A percentile compares a stretch with the other conserved stretches of the same genome.
These are phyloP conservation scores for Phytopythium kandeliae DNA, from an alignment of 352 stramenopile genomes.

Conservation along the genomic window DNA sequence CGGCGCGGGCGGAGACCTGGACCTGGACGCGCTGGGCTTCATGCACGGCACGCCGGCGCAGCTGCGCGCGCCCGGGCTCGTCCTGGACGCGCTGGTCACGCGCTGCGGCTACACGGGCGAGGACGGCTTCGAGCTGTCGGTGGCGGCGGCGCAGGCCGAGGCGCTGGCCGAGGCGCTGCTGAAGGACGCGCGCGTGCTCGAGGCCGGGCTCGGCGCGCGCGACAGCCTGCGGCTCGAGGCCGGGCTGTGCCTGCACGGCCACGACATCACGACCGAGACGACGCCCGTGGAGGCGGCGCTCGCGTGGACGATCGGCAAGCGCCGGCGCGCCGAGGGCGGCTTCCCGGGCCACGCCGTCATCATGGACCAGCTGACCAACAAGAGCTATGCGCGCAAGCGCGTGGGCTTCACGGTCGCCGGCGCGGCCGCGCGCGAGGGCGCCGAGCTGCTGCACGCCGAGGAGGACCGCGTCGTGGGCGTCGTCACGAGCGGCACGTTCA, in stretches of 20 bases:
- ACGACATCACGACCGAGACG: conserved; percentile 95
- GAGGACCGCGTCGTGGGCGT: conserved; percentile 76
- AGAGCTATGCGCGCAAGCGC: conserved; percentile 91
- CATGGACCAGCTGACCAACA: conserved; percentile 93
- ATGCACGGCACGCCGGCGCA: conserved; percentile 93
- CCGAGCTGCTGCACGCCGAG: conserved; percentile 89
- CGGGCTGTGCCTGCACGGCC: conserved; percentile 97
- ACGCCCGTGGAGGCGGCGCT: conserved; percentile 94
- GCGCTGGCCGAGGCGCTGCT: conserved; percentile 56
- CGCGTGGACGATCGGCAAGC: conserved; percentile 91
- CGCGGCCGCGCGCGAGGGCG: conserved; percentile 89
- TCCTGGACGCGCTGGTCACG: conserved; percentile 88
- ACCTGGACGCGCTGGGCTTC: conserved; percentile 90
- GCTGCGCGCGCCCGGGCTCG: conserved; percentile 49
- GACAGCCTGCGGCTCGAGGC: conserved; percentile 97
- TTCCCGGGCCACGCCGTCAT: conserved; percentile 96
- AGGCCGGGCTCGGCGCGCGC: conserved; percentile 92
- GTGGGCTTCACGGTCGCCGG: conserved; percentile 96
- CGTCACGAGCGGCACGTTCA: conserved; percentile 97
- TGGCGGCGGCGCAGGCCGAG: conserved; percentile 52
- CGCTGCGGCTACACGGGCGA: conserved; percentile 99
- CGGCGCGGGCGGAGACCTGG: too few relatives aligned
- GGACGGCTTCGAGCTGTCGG: conserved; percentile 98
- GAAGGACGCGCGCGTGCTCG: conserved; percentile 77
- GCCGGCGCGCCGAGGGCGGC: conserved; percentile 78